A percentile compares a stretch with the other conserved stretches of the same genome.
phyloP scores from a whole-genome alignment of 768 basidiomycete genomes.

The Cystoderma amianthinum region DNA sequence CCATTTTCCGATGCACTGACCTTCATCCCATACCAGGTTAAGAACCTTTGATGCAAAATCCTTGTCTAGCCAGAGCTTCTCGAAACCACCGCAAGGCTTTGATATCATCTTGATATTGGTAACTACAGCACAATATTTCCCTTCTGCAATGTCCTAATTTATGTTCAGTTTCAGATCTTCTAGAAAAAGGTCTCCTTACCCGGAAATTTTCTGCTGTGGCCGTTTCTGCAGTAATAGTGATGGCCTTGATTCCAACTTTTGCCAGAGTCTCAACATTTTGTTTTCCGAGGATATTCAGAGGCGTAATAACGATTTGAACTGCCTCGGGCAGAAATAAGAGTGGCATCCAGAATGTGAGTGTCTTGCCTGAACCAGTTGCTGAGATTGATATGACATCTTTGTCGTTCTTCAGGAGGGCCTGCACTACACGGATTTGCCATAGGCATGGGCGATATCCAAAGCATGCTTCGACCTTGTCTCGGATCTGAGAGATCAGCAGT shows the following conservation, averaged over 20 bases:
- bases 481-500: no score
- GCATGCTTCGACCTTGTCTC: no score
- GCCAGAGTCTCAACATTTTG: constrained; percentile 9
- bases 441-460: no score
- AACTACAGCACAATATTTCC: not conserved
- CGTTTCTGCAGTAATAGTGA: no score
- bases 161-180: no score
- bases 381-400: constrained; percentile 12
- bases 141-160: not conserved
- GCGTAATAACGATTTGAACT: constrained; percentile 10
- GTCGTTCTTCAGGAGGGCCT: constrained; percentile 4
- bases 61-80: constrained; percentile 1
- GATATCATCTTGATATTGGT: not conserved
- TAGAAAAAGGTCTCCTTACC: no score
- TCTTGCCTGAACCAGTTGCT: constrained; percentile 14
- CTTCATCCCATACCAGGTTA: constrained; percentile 4
- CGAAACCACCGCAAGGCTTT: not conserved
- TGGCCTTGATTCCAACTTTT: constrained; percentile 8
- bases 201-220: no score
- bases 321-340: constrained; percentile 10
- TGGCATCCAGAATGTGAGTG: constrained; percentile 12
- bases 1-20: constrained; percentile 3
- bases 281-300: constrained; percentile 14
- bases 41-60: constrained; percentile 1
- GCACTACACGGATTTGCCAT: no score